Base-by-base conservation (phyloP, 2,329 filamentous ascomycete species). In the Cercospora sojina region DNA sequence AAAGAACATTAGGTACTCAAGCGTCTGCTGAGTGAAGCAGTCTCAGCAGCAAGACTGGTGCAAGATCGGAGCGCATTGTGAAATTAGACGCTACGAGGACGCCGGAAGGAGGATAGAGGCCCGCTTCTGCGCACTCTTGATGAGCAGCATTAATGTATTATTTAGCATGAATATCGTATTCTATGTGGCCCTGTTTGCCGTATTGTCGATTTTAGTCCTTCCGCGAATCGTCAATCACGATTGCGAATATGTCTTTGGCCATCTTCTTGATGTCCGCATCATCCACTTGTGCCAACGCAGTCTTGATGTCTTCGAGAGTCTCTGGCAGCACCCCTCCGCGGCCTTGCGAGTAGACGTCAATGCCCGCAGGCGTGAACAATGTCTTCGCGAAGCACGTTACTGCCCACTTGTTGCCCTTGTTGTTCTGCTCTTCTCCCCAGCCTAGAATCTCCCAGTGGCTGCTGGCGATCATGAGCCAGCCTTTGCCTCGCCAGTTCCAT, bases 341-440 rank as follows among this genome's bases (percentile, higher is more conserved):
- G 16, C 84, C 82, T 71, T 90, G 84, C 55, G 87, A 88, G 77
- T 94, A 95, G 9, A 96, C 79, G 79, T 96, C 92, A 31, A 96
- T 74, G 0, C 92, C 92, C 64, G 92, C 91, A 69, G 90, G 90
- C 6, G 92, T 95, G 72, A 96, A 96, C 53, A 93, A 72, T 25
- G 91, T 96, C 74, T 91, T 89, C 69, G 89, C 88, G 78, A 96
- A 96, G 84, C 90, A 94, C 4, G 91, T 96, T 13, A 96, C 91
- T 1, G 86, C 87, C 91, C 91, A 96, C 35, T 80, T 72, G 84
- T 76, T 77, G 7, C 64, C 71, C 8, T 59, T 68, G 10, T 68
- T 72, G 9, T 63, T 66, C 61, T 79, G 76, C 23, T 81, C 79
- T 75, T 89, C 85, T 5, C 91, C 91, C 83, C 87, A 93, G 3